Evolutionary conservation across 75 land plant species (phyloP), one percentile per base, ranked within the genome.

Genomic region (Pinus taeda): DNA sequence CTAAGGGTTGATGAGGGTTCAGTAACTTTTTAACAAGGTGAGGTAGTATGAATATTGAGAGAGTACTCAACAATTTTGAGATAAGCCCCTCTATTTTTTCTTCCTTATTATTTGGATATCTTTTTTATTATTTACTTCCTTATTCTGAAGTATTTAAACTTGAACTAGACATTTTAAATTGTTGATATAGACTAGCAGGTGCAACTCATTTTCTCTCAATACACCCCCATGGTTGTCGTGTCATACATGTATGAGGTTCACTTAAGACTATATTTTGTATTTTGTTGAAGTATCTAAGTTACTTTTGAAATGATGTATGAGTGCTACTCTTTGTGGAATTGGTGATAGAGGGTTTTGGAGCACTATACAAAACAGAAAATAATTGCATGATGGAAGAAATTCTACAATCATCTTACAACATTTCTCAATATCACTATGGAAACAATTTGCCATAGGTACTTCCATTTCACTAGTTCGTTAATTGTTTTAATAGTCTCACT

Each of bases 201-300:
- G 11, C 83, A 81, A 70, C 83, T 97, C 63, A 94, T 91, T 21
- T 82, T 8, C 94, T 97, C 78, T 91, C 98, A 20, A 91, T 85
- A 42, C 99, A 97, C 90, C 96, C 99, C 6, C 95, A 97, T 87
- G 99, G 99, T 67, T 97, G 99, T 81, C 95, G 99, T 59, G 98
- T 97, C 29, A 95, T 97, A 33, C 99, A 97, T 96, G 99, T 95
- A 78, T 70, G 22, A 15, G 18, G 33, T 21, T 53, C 22, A 73
- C 58, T 26, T 55, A 26, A 30, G 33, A 30, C 1, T 56, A 12
- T 15, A 4, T 55, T 12, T 55, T 57, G 15, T 22, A 15, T 57
- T 29, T 45, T 21, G 9, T 24, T 3, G 17, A 56, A 56, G 53
- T 56, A 56, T 57, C 45, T 56, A 7, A 73, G 53, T 73, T 9